Evolutionary conservation across 106 monocot species (phyloP).

Genomic region (Dendrobium huoshanense): DNA sequence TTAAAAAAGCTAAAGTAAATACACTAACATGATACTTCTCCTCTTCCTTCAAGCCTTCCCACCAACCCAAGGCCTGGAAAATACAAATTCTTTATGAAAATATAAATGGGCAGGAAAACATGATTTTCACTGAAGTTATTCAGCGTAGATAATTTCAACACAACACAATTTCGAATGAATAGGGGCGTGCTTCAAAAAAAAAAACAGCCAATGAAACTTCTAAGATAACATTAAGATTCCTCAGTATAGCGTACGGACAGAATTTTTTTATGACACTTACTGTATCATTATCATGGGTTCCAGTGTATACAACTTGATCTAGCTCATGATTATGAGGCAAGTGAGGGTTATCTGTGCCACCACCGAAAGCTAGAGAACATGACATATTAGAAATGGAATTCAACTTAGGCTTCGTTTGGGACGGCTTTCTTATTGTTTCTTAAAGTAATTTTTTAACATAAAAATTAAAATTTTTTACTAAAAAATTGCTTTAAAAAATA

Average conservation of each 20-base stretch:
- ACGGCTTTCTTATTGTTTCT: too few species aligned
- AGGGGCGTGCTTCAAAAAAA: background rate
- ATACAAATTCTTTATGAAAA: background rate
- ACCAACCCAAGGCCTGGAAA: constrained; percentile 81
- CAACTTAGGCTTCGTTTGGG: background rate
- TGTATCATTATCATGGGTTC: constrained; percentile 98
- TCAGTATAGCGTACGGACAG: background rate
- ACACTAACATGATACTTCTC: constrained; percentile 61
- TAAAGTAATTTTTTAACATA: too few species aligned
- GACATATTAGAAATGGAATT: background rate
- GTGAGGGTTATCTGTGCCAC: constrained; percentile 78
- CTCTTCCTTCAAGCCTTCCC: constrained; percentile 49
- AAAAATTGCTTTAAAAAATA: too few species aligned
- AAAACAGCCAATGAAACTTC: background rate
- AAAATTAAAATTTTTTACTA: too few species aligned
- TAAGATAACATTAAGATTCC: background rate
- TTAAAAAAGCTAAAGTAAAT: background rate
- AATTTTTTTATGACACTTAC: constrained; percentile 24
- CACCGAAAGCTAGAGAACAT: constrained; percentile 53
- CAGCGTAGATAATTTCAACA: background rate
- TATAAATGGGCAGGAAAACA: background rate
- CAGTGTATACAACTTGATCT: constrained; percentile 96
- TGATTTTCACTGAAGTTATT: too few species aligned
- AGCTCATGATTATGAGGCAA: constrained; percentile 86
- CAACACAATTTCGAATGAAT: background rate